Base-by-base conservation (phyloP, 805 yeast genomes). In the Saccharomycopsis fodiens region DNA sequence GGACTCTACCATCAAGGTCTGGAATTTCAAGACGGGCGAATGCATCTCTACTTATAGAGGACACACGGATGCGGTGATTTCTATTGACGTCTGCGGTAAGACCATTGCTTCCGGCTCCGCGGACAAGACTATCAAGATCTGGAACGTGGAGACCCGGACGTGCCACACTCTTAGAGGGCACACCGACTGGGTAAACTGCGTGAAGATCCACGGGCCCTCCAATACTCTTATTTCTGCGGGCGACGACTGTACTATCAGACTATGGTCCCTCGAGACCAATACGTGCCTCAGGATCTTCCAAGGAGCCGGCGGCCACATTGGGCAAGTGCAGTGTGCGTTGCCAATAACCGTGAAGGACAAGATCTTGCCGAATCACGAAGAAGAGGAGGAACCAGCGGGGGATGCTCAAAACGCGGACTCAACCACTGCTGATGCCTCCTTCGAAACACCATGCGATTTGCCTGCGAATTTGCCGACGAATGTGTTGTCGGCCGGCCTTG, bases 1-100 rank as follows among this genome's bases (percentile, higher is more conserved):
- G 59, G 98, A 93, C 65, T 75, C 82, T 39, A 87, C 96, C 0
- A 87, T 93, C 51, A 82, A 89, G 55, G 94, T 93, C 32, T 93
- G 98, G 98, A 88, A 91, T 65, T 87, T 87, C 64, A 82, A 83
- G 53, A 87, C 95, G 0, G 98, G 98, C 31, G 84, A 85, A 61
- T 91, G 97, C 59, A 79, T 93, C 19, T 84, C 96, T 5, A 89
- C 97, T 0, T 88, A 93, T 63, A 71, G 91, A 35, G 97, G 97
- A 2, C 97, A 93, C 65, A 81, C 79, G 41, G 93, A 84, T 57
- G 79, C 86, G 42, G 95, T 93, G 3, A 70, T 84, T 35, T 77
- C 85, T 53, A 87, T 93, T 43, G 97, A 91, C 62, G 85, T 87
- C 54, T 71, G 70, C 52, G 52, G 45, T 15, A 86, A 85, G 57